Percentiles rank a stretch among this genome's conserved stretches.
Evolutionary conservation across 1,284 basidiomycete species (phyloP).

Genomic region (Mycena citricolor): DNA sequence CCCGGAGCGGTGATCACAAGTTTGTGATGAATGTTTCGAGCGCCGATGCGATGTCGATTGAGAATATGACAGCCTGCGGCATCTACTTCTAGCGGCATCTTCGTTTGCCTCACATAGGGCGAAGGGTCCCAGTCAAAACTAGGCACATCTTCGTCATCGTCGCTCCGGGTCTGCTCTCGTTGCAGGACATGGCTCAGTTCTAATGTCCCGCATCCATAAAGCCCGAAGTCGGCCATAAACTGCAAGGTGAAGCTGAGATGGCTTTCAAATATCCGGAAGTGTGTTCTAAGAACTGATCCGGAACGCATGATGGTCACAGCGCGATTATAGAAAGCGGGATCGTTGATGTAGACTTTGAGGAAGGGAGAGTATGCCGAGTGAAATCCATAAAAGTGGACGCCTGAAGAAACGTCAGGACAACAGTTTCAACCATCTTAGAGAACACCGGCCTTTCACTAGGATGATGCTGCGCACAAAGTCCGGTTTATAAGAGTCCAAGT

Average conservation of each 20-base stretch:
- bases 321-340: slow-evolving; percentile 70
- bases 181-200: slow-evolving; percentile 64
- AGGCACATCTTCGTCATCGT: slow-evolving; percentile 27
- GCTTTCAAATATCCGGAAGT: slow-evolving; percentile 83
- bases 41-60: slow-evolving; percentile 70
- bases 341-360: slow-evolving; percentile 82
- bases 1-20: slow-evolving; percentile 56
- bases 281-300: slow-evolving; percentile 77
- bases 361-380: slow-evolving; percentile 85
- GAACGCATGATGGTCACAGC: slow-evolving; percentile 76
- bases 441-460: slow-evolving; percentile 70
- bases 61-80: slow-evolving; percentile 80
- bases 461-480: slow-evolving; percentile 72
- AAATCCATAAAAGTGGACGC: slow-evolving; percentile 95
- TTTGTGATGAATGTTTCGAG: slow-evolving; percentile 76
- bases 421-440: too few species aligned
- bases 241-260: slow-evolving; percentile 90
- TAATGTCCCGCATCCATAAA: slow-evolving; percentile 93
- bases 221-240: slow-evolving; percentile 93
- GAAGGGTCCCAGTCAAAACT: too few species aligned
- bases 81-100: slow-evolving; percentile 85
- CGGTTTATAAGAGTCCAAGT: slow-evolving; percentile 47
- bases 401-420: slow-evolving; percentile 1
- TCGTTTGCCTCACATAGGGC: slow-evolving; percentile 64
- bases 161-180: slow-evolving; percentile 43